A percentile compares a stretch with the other conserved stretches of the same genome.
These are phyloP conservation scores for Pleurotus salmoneostramineus DNA, from an alignment of 768 basidiomycete genomes.

Conservation along the genomic window DNA sequence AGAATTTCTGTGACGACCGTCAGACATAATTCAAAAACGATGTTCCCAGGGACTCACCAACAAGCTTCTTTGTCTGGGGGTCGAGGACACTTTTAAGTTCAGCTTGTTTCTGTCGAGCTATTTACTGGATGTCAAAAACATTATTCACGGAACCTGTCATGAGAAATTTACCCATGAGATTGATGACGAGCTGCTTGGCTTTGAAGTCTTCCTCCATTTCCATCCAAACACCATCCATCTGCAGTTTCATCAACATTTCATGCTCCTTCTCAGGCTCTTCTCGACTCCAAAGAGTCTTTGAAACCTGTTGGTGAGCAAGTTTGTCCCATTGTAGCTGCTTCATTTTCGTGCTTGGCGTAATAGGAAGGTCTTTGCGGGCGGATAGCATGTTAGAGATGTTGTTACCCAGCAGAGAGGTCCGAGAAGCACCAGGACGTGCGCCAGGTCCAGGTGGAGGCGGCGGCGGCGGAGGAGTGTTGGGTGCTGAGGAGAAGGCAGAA, in stretches of 20 bases:
- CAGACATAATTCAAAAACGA: neutral
- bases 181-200: conserved; percentile 90
- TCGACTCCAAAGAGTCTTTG: conserved; percentile 81
- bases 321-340: conserved; percentile 99
- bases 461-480: conserved; percentile 29
- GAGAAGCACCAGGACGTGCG: conserved; percentile 34
- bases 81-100: conserved; percentile 91
- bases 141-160: neutral
- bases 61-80: conserved; percentile 86
- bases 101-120: conserved; percentile 80
- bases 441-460: conserved; percentile 32
- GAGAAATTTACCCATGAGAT: conserved; percentile 66
- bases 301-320: conserved; percentile 82
- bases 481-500: conserved; percentile 13
- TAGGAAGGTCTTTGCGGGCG: conserved; percentile 79
- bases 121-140: no score
- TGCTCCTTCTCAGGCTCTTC: conserved; percentile 67
- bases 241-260: conserved; percentile 80
- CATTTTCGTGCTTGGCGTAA: conserved; percentile 88
- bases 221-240: conserved; percentile 83
- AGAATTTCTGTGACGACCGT: conserved; percentile 67
- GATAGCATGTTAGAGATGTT: conserved; percentile 54
- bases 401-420: conserved; percentile 56
- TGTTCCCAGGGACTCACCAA: conserved; percentile 70
- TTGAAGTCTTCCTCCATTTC: conserved; percentile 99